Conservation (phyloP, 371 early-diverging fungal species). For the Dinochytrium kinnereticum region DNA sequence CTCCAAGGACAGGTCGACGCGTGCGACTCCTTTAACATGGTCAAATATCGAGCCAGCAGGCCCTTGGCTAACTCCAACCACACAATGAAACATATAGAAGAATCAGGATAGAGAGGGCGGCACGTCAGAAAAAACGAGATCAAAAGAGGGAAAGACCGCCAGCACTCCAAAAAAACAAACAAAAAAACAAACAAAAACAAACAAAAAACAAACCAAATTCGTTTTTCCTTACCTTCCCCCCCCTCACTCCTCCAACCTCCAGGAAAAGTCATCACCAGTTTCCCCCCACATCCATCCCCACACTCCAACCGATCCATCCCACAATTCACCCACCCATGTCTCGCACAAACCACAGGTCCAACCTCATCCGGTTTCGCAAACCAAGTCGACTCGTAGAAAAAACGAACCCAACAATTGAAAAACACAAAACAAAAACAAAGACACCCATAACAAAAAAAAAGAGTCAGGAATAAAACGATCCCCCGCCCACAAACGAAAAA, state of each 20-base stretch:
- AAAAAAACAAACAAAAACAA: neutral
- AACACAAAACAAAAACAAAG: neutral
- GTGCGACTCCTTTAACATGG: neutral
- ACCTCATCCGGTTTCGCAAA: conserved; percentile 4
- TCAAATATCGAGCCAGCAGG: neutral
- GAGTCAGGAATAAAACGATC: too few relatives aligned
- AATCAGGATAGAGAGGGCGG: too few relatives aligned
- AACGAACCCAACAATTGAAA: neutral
- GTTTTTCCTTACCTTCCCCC: neutral
- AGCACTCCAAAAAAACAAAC: neutral
- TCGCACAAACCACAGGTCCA: neutral
- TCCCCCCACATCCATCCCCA: neutral
- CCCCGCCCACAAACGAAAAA: too few relatives aligned
- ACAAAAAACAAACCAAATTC: too few relatives aligned
- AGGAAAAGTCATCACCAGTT: neutral
- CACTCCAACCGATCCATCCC: neutral
- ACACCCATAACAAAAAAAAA: too few relatives aligned
- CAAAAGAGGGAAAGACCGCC: too few relatives aligned
- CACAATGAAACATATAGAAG: too few relatives aligned
- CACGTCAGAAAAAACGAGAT: too few relatives aligned
- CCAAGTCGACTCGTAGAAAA: conserved; percentile 10
- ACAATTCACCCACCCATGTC: neutral
- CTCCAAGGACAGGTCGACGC: conserved; percentile 1
- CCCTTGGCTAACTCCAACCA: too few relatives aligned
- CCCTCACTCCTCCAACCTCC: neutral